Base-by-base conservation (phyloP, 208 protist species). In the Tetramitus jugosus region DNA sequence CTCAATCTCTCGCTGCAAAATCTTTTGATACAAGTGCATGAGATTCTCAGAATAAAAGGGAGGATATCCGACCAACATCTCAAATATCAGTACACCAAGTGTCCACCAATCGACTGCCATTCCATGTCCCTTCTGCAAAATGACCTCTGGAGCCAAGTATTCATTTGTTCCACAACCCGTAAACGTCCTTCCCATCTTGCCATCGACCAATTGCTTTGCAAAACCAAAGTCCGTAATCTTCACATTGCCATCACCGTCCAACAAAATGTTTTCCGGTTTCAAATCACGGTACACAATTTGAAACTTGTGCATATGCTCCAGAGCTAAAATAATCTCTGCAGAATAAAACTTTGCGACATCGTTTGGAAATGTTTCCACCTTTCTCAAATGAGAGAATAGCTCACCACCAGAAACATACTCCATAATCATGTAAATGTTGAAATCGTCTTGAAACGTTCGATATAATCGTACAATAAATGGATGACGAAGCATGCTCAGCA, bases 151-250 rank as follows among this genome's bases (percentile, higher is more conserved):
- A n/a, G 92, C 91, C 39, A 92, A 92, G 84, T 96, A 97, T 81
- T 93, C 94, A n/a, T 93, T 90, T 31, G 90, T 94, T 26, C 94
- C 94, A 81, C 93, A 97, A 40, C 87, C 88, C 45, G 45, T 49
- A 49, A 17, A 49, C 17, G 92, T 96, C 42, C 88, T 89, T 8
- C 90, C 78, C 69, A 94, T 93, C 64, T 91, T 86, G 46, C 89
- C 89, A 60, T 93, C 88, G 78, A 92, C 90, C 82, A 94, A 94
- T 61, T 93, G 89, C 83, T 94, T 96, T n/a, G 91, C 91, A 35
- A 97, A 86, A 13, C 94, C 94, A 85, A 97, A 97, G 82, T 97
- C 94, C 56, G 93, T 93, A n/a, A 97, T 86, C 80, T 95, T 96
- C 43, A 96, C 64, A 81, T 93, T 89, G 6, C 91, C 91, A 56